Percentiles rank a stretch among this genome's conserved stretches.
Evolutionary conservation across 208 protist species (phyloP).

Genomic region (Phytomonas sp.): DNA sequence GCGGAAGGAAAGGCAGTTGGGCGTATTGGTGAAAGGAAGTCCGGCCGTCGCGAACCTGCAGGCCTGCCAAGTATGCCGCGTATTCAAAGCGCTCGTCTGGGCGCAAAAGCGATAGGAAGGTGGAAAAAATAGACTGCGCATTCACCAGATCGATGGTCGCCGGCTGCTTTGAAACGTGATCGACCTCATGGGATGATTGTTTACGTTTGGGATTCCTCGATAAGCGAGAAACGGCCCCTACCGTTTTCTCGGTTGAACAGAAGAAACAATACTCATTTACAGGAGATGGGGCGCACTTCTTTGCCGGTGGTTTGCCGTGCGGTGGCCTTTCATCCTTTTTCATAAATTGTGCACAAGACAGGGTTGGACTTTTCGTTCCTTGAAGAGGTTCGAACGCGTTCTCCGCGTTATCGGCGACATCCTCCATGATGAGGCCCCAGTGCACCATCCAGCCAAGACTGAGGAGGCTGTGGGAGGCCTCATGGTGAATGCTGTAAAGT

Average conservation of each 20-base stretch:
- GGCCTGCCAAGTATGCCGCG: neutral
- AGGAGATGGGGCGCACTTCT: neutral
- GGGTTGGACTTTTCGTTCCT: neutral
- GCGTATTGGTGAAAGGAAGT: neutral
- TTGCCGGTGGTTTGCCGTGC: neutral
- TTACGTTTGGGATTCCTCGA: neutral
- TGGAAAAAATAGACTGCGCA: neutral
- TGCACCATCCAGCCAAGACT: neutral
- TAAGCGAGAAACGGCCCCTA: neutral
- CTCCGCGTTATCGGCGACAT: neutral
- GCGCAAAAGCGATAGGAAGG: neutral
- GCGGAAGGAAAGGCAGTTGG: neutral
- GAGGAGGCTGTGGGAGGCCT: neutral
- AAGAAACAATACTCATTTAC: neutral
- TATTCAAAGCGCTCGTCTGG: neutral
- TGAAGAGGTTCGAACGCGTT: neutral
- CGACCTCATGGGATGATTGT: neutral
- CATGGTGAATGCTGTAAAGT: neutral
- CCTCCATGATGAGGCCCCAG: neutral
- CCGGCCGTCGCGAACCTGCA: neutral
- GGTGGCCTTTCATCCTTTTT: neutral
- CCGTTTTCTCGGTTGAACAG: neutral
- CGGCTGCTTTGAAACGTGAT: neutral
- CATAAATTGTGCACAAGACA: neutral
- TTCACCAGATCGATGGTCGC: neutral